Percentiles rank a stretch among this genome's conserved stretches.
phyloP scores from a whole-genome alignment of 140 eudicot species.

The Anethum foeniculum region DNA sequence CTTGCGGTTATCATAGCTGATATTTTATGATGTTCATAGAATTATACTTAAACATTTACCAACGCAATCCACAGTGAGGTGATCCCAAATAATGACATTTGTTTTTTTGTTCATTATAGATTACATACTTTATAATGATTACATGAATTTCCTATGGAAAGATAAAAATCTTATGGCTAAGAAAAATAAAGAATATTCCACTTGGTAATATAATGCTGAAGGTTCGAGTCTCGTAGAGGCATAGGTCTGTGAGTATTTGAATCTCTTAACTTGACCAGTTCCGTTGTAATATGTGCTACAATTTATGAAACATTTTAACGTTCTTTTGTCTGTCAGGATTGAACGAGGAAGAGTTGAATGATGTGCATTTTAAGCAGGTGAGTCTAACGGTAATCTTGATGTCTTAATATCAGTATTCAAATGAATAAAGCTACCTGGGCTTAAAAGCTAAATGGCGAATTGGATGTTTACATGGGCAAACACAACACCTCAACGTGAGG shows the following conservation, averaged over 20 bases:
- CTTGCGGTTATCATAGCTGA: neutral
- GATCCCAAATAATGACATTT: too few relatives aligned
- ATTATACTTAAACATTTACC: neutral
- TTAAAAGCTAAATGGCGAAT: neutral
- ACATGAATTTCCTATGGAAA: neutral
- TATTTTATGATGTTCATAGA: neutral
- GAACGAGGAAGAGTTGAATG: slow-evolving; percentile 67
- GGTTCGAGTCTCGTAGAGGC: neutral
- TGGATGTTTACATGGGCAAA: neutral
- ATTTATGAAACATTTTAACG: neutral
- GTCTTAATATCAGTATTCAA: neutral
- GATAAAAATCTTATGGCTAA: neutral
- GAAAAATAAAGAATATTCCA: neutral
- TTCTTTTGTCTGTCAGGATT: slow-evolving; percentile 36
- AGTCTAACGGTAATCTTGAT: neutral
- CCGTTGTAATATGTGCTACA: neutral
- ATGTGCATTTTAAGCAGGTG: slow-evolving; percentile 81
- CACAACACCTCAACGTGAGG: too few relatives aligned
- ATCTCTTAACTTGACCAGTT: neutral
- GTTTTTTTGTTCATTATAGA: neutral
- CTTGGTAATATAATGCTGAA: neutral
- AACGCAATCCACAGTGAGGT: too few relatives aligned
- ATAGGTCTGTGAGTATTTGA: neutral
- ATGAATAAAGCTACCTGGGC: neutral
- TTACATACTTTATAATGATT: neutral